These are phyloP conservation scores for Pachysandra terminalis DNA, from an alignment of 164 flowering plant species.

Conservation along the genomic window DNA sequence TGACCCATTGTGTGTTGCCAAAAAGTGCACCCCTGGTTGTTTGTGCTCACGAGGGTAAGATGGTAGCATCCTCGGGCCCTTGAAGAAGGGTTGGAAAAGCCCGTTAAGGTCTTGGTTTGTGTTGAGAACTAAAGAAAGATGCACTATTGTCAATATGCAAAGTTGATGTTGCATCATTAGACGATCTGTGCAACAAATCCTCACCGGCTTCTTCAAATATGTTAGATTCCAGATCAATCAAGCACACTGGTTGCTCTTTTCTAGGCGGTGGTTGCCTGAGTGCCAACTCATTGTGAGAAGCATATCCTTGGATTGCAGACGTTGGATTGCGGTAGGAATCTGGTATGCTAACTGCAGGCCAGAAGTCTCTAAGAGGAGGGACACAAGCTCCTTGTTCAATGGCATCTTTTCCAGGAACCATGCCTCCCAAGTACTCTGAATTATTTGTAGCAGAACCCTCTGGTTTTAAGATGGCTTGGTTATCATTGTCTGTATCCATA, in stretches of 20 bases:
- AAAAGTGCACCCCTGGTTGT: slow-evolving; percentile 37
- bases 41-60: slow-evolving; percentile 41
- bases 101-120: slow-evolving; percentile 45
- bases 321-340: slow-evolving; percentile 35
- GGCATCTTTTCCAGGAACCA: slow-evolving; percentile 23
- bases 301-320: slow-evolving; percentile 31
- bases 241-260: slow-evolving; percentile 22
- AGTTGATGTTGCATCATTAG: slow-evolving; percentile 13
- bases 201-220: slow-evolving; percentile 26
- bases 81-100: slow-evolving; percentile 46
- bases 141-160: slow-evolving; percentile 22
- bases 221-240: slow-evolving; percentile 46
- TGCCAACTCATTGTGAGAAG: slow-evolving; percentile 38
- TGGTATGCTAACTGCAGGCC: slow-evolving; percentile 38
- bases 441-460: slow-evolving; percentile 24
- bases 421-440: slow-evolving; percentile 25
- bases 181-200: slow-evolving; percentile 24
- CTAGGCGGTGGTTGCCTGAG: slow-evolving; percentile 32
- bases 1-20: slow-evolving; percentile 28
- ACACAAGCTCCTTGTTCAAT: slow-evolving; percentile 25
- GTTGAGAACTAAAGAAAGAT: slow-evolving; percentile 39
- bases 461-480: slow-evolving; percentile 14
- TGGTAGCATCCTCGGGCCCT: slow-evolving; percentile 30
- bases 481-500: slow-evolving; percentile 16
- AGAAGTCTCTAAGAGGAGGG: slow-evolving; percentile 36